Evolutionary conservation across 1,284 basidiomycete species (phyloP).

Genomic region (Cryptococcus floricola): DNA sequence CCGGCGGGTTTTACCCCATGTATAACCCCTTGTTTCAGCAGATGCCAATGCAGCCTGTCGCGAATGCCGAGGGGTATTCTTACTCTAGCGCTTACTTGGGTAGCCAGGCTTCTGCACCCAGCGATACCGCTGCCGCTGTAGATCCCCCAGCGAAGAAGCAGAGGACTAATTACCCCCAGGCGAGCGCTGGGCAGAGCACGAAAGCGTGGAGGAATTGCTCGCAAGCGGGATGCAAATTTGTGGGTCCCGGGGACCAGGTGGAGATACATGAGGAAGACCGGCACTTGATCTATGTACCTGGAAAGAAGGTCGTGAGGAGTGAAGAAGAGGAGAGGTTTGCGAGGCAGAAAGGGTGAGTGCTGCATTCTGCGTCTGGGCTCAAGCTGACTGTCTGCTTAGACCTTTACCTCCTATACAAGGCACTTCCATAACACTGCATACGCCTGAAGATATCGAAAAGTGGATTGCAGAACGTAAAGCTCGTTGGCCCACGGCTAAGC

Average conservation of each 20-base stretch:
- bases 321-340: constrained; percentile 59
- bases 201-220: constrained; percentile 56
- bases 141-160: constrained; percentile 15
- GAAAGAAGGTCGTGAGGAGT: constrained; percentile 47
- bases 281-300: constrained; percentile 75
- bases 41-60: constrained; percentile 18
- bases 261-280: constrained; percentile 86
- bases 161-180: background rate
- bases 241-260: constrained; percentile 68
- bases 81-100: constrained; percentile 55
- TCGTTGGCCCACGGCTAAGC: constrained; percentile 68
- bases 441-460: constrained; percentile 70
- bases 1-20: background rate
- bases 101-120: constrained; percentile 1
- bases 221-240: constrained; percentile 65
- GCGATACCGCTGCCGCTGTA: too few relatives aligned
- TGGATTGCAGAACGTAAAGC: constrained; percentile 85
- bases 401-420: constrained; percentile 66
- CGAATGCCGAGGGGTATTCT: constrained; percentile 57
- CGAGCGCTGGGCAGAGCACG: constrained; percentile 4
- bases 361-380: background rate
- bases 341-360: constrained; percentile 59
- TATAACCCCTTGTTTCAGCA: constrained; percentile 12
- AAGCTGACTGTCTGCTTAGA: constrained; percentile 7
- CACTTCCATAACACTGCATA: constrained; percentile 69